Base-by-base conservation (phyloP, 2,329 filamentous ascomycete genomes). In the Fonsecaea pugnacius region DNA sequence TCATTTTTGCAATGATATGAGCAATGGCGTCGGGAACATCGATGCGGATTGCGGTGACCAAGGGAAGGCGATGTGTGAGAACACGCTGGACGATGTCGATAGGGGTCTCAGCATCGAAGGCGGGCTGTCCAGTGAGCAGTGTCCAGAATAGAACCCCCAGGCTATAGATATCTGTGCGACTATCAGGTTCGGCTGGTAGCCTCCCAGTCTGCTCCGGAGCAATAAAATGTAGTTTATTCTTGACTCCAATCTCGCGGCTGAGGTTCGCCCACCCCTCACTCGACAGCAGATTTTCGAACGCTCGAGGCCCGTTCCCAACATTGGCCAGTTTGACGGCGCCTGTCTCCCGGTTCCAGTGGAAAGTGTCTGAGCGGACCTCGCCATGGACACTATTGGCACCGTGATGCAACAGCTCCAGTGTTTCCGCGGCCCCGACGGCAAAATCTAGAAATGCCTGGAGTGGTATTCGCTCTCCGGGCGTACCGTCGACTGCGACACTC, bases 171-270 rank as follows among this genome's bases (percentile, higher is more conserved):
- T 98, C 94, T 16, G 94, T 97, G 46, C 94, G 86, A 50, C 86
- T 91, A 77, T 97, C 94, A 1, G 94, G 94, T 75, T 97, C 93
- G 3, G 91, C 92, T 2, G 92, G 91, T 85, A 97, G 90, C 21
- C 94, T 88, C 14, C 94, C 94, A 2, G 94, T 97, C 79, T 97
- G 94, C 74, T 98, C 94, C 0, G 94, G 93, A 53, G 92, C 94
- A 74, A 97, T 96, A 74, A 92, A 97, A 58, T 93, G 87, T 21
- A 98, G 82, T 77, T 96, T 96, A 73, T 93, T 89, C 77, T 92
- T 92, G 46, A 92, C 91, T 1, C 93, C 93, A 7, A 92, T 78
- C 75, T 97, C 91, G 65, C 90, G 89, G 12, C 91, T 94, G 9
- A 97, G 79, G 0, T 85, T 85, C 10, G 89, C 91, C 94, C 94